Evolutionary conservation across 495 filamentous ascomycete genomes (phyloP), one percentile per base, ranked within the genome.

Genomic region (Parmelia sp.): DNA sequence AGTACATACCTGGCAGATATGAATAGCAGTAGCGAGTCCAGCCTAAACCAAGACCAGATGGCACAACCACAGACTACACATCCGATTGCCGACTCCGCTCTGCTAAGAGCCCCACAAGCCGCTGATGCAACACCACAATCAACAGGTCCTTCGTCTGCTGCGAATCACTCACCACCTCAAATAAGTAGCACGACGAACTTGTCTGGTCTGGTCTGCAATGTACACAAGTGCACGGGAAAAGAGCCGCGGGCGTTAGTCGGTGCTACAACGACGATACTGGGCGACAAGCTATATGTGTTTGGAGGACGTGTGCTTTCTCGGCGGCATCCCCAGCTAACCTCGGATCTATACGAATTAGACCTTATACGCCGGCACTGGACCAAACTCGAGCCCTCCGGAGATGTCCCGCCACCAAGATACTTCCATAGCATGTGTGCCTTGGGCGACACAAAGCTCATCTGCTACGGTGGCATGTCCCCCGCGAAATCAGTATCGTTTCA

Each of bases 391-490:
- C 83, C 88, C 2, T 81, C 79, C 31, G 94, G 94, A 35, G 91
- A 96, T 69, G 80, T 94, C 47, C 94, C 94, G 12, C 86, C 90
- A 12, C 90, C 95, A 23, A 85, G 94, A 27, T 98, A 98, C 72
- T 98, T 98, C 71, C 94, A 98, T 76, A 96, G 90, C 65, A 87
- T 97, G 68, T 97, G 95, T 71, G 83, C 89, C 9, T 78, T 97
- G 14, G 94, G 95, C 4, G 94, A 97, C 74, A 92, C 89, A 3
- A 98, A 97, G 74, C 79, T 98, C 69, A 94, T 98, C 4, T 96
- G 92, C 74, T 98, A 96, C 76, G 94, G 94, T 55, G 94, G 94
- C 56, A 98, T 98, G 94, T 96, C 93, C 9, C 93, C 92, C 17
- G 85, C 86, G 21, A 55, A 21, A 21, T 12, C 51, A 55, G 27